Evolutionary conservation across 768 basidiomycete genomes (phyloP), one percentile per base, ranked within the genome.

Genomic region (Tubosaeta brunneosetosa): DNA sequence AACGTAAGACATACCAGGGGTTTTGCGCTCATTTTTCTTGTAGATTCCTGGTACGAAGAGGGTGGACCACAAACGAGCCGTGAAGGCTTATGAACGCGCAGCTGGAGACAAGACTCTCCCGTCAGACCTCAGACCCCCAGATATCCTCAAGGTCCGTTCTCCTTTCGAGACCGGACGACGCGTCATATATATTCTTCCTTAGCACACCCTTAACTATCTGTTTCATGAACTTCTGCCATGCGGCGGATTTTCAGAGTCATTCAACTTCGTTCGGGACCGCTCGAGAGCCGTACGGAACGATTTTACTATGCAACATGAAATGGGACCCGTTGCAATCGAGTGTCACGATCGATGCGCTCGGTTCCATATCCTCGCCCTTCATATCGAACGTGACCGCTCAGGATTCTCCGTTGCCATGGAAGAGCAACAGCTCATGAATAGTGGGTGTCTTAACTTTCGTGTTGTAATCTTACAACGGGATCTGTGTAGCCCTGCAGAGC

Each of bases 11-110:
- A 32, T 12, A 16, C 17, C 49, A 31, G 48, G 44, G 33, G 56
- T 43, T 56, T 34, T 56, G 48, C 47, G 51, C 69, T 81, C 62
- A 82, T 73, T 49, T 13, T 55, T 55, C n/a, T 58, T 53, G 41
- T 66, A 88, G 86, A 83, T 87, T 51, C 85, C 87, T 16, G 86
- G 85, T 11, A 91, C 88, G n/a, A 90, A 85, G 64, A 77, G 87
- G 40, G 86, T 97, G 9, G 85, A 94, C 63, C 92, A 92, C 57
- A 75, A 76, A 37, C 84, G 85, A 47, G 94, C 94, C 0, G 95
- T 98, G 42, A 97, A 97, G 65, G 88, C 87, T 65, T 99, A 94
- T 68, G 91, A 95, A 66, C 88, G 95, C 17, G 93, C 92, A 4
- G 90, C 92, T 13, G 94, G 94, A 25, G 91, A 95, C 74, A 89